Percentiles rank a stretch among this genome's conserved stretches.
These are phyloP conservation scores for Oenanthe sinensis DNA, from an alignment of 129 eudicot genomes.

Conservation along the genomic window DNA sequence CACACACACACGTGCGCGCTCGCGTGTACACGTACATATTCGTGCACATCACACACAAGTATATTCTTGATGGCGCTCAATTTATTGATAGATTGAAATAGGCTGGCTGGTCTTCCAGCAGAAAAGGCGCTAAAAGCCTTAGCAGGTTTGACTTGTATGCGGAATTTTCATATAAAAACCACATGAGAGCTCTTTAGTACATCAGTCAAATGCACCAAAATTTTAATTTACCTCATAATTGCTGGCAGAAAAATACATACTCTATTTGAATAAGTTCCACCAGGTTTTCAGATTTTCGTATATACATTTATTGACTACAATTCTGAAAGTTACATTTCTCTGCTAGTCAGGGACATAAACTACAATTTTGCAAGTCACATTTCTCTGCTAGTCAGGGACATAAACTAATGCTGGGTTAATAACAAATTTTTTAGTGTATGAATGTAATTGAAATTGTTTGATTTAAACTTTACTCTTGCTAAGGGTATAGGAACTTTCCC, in stretches of 20 bases:
- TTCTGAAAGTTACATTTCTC: not conserved
- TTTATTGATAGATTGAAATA: not conserved
- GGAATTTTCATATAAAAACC: not conserved
- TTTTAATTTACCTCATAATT: not conserved
- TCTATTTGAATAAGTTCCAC: not conserved
- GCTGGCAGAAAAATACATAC: not conserved
- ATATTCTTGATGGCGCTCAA: not conserved
- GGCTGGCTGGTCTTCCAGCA: not conserved
- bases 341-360: not conserved
- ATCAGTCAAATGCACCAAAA: not conserved
- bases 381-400: not conserved
- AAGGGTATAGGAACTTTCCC: not conserved
- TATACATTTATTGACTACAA: not conserved
- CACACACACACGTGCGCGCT: not conserved
- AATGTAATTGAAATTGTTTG: not conserved
- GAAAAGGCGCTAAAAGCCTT: not conserved
- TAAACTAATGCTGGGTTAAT: not conserved
- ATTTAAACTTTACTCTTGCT: not conserved
- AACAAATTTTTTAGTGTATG: not conserved
- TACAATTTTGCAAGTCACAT: too few species aligned
- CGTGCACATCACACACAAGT: not conserved
- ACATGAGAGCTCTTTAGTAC: not conserved
- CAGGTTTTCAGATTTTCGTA: not conserved
- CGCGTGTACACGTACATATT: too few species aligned
- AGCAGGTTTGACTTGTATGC: not conserved